phyloP scores from a whole-genome alignment of 2,329 filamentous ascomycete species.

The Paramyrothecium sp. region DNA sequence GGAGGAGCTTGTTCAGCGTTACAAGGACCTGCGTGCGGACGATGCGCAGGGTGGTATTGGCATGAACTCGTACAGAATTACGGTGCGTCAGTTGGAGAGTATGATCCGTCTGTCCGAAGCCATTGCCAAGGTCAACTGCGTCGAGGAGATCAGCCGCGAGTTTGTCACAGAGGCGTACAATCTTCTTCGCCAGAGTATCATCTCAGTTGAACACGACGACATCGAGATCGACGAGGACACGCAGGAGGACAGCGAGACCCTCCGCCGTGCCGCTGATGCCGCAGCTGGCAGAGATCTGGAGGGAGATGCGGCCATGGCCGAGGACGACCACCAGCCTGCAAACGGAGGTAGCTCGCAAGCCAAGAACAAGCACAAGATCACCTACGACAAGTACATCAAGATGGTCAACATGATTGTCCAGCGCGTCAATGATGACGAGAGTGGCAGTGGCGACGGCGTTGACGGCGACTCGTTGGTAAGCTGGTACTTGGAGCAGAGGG shows the following conservation, averaged over 20 bases:
- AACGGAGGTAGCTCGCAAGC: conserved; percentile 31
- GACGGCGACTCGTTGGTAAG: conserved; percentile 77
- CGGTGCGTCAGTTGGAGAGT: conserved; percentile 91
- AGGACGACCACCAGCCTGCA: conserved; percentile 32
- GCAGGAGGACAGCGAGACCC: conserved; percentile 43
- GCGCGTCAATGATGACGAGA: conserved; percentile 81
- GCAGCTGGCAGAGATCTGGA: conserved; percentile 44
- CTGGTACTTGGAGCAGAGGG: conserved; percentile 92
- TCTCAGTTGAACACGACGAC: conserved; percentile 96
- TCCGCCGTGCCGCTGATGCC: conserved; percentile 37
- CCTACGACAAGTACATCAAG: conserved; percentile 89
- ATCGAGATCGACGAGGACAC: conserved; percentile 78
- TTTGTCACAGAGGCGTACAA: conserved; percentile 94
- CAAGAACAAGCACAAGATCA: conserved; percentile 78
- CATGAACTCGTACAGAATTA: conserved; percentile 95
- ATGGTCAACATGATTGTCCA: conserved; percentile 86
- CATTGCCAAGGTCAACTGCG: conserved; percentile 97
- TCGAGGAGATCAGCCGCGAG: conserved; percentile 78
- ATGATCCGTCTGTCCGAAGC: conserved; percentile 95
- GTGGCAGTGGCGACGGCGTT: conserved; percentile 73
- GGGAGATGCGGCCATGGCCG: conserved; percentile 43
- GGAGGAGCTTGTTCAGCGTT: conserved; percentile 80
- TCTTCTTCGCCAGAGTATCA: conserved; percentile 89
- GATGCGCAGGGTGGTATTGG: conserved; percentile 93
- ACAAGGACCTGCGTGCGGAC: conserved; percentile 91